phyloP scores from a whole-genome alignment of 2,329 filamentous ascomycete species.

The Botrytis tulipae region DNA sequence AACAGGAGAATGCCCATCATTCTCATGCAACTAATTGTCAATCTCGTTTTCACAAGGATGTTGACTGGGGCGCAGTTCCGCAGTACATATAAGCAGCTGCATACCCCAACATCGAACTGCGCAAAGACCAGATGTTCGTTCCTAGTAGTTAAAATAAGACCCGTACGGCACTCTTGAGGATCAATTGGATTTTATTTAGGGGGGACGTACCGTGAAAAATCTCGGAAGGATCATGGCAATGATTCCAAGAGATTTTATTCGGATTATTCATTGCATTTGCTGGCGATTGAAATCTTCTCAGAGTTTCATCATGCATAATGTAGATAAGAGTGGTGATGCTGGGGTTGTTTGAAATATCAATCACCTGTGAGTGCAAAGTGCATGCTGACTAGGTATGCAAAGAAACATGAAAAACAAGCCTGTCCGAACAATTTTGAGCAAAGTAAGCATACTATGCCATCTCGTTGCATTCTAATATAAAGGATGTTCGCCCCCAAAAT shows the following conservation, averaged over 20 bases:
- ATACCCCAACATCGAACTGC: conserved; percentile 11
- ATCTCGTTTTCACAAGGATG: background rate
- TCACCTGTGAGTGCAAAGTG: background rate
- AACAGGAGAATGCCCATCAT: background rate
- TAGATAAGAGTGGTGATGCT: background rate
- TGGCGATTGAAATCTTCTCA: background rate
- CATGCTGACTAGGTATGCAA: background rate
- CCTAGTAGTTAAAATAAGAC: conserved; percentile 13
- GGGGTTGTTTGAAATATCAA: background rate
- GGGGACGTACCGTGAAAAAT: background rate
- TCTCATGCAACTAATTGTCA: conserved; percentile 1
- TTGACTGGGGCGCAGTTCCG: conserved; percentile 9
- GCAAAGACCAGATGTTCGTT: conserved; percentile 12
- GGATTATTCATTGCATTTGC: background rate
- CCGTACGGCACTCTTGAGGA: background rate
- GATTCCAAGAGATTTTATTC: background rate
- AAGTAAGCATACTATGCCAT: conserved; percentile 2
- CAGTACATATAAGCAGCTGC: background rate
- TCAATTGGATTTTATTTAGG: background rate
- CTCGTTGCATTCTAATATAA: background rate
- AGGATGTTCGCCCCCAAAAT: conserved; percentile 6
- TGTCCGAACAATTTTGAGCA: background rate
- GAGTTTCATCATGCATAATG: background rate
- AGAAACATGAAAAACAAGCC: background rate
- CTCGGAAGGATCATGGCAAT: background rate